Evolutionary conservation across 2,329 filamentous ascomycete genomes (phyloP), one percentile per base, ranked within the genome.

Genomic region (Monilinia fructicola): DNA sequence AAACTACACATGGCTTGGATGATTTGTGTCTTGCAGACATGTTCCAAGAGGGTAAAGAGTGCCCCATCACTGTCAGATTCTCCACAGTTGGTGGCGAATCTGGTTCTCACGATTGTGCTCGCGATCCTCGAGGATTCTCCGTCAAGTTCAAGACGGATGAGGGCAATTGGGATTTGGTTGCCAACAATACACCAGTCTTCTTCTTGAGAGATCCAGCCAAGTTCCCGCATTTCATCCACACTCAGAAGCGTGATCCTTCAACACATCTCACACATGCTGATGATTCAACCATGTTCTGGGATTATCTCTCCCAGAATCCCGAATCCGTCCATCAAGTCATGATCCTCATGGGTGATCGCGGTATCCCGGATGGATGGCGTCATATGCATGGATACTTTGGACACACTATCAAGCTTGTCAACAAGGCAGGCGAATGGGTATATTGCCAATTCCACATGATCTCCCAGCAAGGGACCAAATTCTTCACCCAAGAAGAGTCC

Each of bases 41-140:
- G 66, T 84, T 87, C 75, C 82, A 81, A 73, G 79, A 85, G 66
- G 90, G 89, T 69, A 91, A 91, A 79, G 84, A 85, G 75, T 90
- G 87, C 54, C 86, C 88, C 10, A 77, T 90, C 68, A 83, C 87
- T 1, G 83, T 85, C 44, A 85, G 90, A 5, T 92, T 93, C 78
- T 92, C 89, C 0, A 93, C 90, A 1, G 90, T 92, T 5, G 89
- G 89, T 74, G 89, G 89, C 68, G 89, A 92, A 77, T 86, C 85
- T 67, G 89, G 89, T 9, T 90, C 87, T 4, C 83, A 89, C 67
- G 90, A 92, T 73, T 87, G 85, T 70, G 89, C 88, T 42, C 85
- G 90, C 67, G 90, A 93, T 71, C 89, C 89, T 12, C 82, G 89
- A 73, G 90, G 90, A 0, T 92, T 92, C 73, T 83, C 88, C 1